Base-by-base conservation (phyloP, 2,329 filamentous ascomycete genomes). In the Seiridium cupressi region DNA sequence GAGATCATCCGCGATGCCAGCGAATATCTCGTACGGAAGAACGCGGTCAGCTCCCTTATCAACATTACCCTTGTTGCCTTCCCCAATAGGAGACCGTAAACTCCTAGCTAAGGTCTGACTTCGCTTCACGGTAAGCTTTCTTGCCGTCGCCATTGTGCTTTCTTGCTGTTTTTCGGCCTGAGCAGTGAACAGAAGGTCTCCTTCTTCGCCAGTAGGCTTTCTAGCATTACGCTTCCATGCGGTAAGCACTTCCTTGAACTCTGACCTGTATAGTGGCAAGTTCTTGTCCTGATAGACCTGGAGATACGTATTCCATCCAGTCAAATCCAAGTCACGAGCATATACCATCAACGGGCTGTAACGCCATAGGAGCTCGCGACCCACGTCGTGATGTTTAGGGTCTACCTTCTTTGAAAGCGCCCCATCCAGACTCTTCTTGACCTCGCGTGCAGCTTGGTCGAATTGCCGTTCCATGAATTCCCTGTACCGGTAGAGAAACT, bases 51-150 rank as follows among this genome's bases (percentile, higher is more conserved):
- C 18, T 26, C 85, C 77, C 69, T 87, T 89, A 54, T 89, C 86
- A 61, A 79, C 64, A 67, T 72, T 76, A 60, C 79, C 64, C 71
- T 80, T 77, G 60, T 72, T 77, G 57, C 84, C 85, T 51, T 92
- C 89, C 36, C 85, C 83, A 60, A 88, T 80, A 9, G 88, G 87
- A 53, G 87, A 87, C 42, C 91, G 86, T 55, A 94, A 79, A 53
- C 84, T 87, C 68, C 90, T 89, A 31, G 91, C 91, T 60, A 95
- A 77, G 3, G 92, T 97, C 74, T 97, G 93, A 64, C 92, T 95
- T 70, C 93, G 86, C 80, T 97, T 97, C 57, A 98, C 93, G 0
- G 94, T 98, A 62, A 98, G 77, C 75, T 97, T 97, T 63, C 93
- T 86, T 8, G 93, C 93, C 6, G 91, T 87, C 26, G 91, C 84